Percentiles rank a stretch among this genome's conserved stretches.
Conservation (phyloP, 768 basidiomycete species). For the Leucocoprinus sp. region DNA sequence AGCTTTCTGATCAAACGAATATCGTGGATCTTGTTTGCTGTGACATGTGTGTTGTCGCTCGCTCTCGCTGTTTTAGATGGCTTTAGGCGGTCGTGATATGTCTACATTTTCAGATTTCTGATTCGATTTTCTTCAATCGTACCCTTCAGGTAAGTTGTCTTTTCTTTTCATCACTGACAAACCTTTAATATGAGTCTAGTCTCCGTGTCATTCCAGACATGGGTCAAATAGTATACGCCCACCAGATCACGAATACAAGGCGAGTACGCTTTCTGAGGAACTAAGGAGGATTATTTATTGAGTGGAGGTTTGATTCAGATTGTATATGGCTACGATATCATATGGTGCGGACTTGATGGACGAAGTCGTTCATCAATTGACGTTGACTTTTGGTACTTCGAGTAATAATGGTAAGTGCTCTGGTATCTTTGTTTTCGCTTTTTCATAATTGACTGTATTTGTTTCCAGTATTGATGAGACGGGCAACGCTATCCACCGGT, state of each 20-base stretch:
- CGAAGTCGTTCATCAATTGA: constrained; percentile 90
- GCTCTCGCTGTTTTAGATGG: constrained; percentile 93
- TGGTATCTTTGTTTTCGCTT: neutral
- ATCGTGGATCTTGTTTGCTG: constrained; percentile 80
- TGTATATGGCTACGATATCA: constrained; percentile 98
- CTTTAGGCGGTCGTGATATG: constrained; percentile 91
- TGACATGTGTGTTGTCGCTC: constrained; percentile 87
- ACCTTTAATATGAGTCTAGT: constrained; percentile 32
- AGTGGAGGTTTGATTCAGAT: constrained; percentile 87
- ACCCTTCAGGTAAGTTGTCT: constrained; percentile 76
- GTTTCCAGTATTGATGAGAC: constrained; percentile 30
- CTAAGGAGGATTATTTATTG: constrained; percentile 88
- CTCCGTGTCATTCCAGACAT: constrained; percentile 98
- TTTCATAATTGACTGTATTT: neutral
- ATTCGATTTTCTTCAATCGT: constrained; percentile 99
- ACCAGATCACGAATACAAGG: constrained; percentile 92
- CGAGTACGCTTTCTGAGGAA: constrained; percentile 96
- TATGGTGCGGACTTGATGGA: constrained; percentile 99
- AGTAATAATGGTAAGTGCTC: constrained; percentile 32
- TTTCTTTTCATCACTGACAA: neutral
- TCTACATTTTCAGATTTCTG: constrained; percentile 93
- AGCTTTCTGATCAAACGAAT: neutral
- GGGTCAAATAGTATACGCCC: constrained; percentile 98
- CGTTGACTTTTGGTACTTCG: constrained; percentile 75
- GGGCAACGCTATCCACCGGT: constrained; percentile 62